These are phyloP conservation scores for Talaromyces atroroseus DNA, from an alignment of 2,329 filamentous ascomycete species.

Conservation along the genomic window DNA sequence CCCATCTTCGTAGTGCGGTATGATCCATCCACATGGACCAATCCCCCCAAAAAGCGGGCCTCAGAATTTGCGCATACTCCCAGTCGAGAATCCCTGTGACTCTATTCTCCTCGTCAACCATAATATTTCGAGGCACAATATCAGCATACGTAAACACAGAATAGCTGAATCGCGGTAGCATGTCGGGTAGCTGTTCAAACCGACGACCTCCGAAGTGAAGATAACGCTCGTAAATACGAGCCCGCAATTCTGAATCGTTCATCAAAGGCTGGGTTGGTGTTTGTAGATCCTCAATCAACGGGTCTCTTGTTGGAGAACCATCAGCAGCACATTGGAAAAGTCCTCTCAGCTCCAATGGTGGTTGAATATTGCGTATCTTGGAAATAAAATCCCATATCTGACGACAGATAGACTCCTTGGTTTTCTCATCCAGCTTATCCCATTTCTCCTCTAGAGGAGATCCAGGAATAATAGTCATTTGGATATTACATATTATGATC, in stretches of 20 bases:
- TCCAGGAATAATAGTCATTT: not conserved
- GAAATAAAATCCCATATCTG: conserved; percentile 7
- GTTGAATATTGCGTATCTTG: conserved; percentile 17
- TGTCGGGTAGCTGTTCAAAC: conserved; percentile 19
- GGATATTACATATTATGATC: conserved; percentile 12
- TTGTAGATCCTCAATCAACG: conserved; percentile 18
- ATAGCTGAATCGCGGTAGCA: conserved; percentile 21
- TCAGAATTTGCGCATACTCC: conserved; percentile 22
- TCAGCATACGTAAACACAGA: conserved; percentile 16
- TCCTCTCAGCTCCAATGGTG: conserved; percentile 14
- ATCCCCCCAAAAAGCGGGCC: conserved; percentile 20
- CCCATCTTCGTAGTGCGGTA: conserved; percentile 25
- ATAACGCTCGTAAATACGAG: conserved; percentile 23
- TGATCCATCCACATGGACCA: conserved; percentile 25
- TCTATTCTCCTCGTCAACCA: conserved; percentile 13
- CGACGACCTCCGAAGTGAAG: conserved; percentile 18
- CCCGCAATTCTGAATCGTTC: conserved; percentile 19
- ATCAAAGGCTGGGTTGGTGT: conserved; percentile 17
- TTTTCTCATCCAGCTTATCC: not conserved
- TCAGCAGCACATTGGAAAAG: conserved; percentile 22
- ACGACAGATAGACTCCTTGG: not conserved
- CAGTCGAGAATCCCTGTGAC: conserved; percentile 15
- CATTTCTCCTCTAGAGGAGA: not conserved
- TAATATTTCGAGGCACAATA: conserved; percentile 16
- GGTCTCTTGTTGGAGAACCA: conserved; percentile 19